Conservation (phyloP, 352 stramenopile genomes). For the Phytophthora capsici region DNA sequence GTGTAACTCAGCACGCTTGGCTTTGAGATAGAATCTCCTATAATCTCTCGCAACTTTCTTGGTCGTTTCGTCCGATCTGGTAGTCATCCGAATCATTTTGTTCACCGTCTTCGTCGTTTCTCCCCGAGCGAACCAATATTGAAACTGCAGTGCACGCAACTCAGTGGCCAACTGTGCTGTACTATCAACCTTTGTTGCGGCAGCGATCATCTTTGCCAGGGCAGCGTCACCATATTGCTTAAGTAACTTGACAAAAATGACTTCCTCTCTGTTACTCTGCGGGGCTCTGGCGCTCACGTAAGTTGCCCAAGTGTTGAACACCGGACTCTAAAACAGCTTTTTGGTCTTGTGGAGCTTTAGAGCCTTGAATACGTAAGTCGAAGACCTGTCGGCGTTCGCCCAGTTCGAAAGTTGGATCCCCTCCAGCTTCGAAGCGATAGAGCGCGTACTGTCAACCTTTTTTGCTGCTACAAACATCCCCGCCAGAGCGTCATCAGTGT, state of each 20-base stretch:
- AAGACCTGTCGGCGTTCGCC: background rate
- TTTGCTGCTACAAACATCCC: constrained; percentile 6
- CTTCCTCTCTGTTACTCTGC: background rate
- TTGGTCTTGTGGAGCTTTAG: background rate
- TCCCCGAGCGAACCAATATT: background rate
- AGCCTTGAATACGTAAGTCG: background rate
- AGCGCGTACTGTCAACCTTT: background rate
- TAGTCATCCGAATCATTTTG: background rate
- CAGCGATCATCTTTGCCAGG: constrained; percentile 7
- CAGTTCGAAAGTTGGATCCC: background rate
- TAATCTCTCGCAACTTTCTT: background rate
- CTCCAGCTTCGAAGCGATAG: background rate
- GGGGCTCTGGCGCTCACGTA: background rate
- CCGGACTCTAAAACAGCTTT: background rate
- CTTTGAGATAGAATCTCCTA: background rate
- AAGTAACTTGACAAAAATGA: background rate
- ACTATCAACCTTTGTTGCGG: background rate
- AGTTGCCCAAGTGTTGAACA: background rate
- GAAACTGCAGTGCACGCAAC: background rate
- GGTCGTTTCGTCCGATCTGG: background rate
- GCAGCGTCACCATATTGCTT: background rate
- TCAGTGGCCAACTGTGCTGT: background rate
- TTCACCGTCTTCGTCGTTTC: background rate
- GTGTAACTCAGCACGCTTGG: background rate
- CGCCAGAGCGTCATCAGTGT: constrained; percentile 1